Evolutionary conservation across 768 basidiomycete species (phyloP).

Genomic region (Multifurca ochricompacta): DNA sequence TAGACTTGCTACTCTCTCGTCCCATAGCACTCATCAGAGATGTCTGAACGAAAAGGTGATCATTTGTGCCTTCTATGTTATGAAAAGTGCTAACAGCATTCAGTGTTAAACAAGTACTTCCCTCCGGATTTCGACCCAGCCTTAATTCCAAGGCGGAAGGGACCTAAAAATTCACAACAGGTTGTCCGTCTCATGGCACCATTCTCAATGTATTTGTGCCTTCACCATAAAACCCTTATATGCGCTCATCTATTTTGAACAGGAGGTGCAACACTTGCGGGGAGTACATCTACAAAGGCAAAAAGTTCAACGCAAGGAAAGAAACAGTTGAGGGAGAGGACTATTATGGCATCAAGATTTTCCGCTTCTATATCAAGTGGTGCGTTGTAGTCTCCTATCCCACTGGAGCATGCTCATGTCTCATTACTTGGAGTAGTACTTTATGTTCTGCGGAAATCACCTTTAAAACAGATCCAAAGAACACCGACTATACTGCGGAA

Average conservation of each 20-base stretch:
- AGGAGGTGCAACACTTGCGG: slow-evolving; percentile 95
- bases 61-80: neutral
- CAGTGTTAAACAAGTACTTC: slow-evolving; percentile 92
- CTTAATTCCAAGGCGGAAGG: slow-evolving; percentile 85
- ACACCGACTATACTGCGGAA: slow-evolving; percentile 88
- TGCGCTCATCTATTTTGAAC: slow-evolving; percentile 6
- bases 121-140: slow-evolving; percentile 98
- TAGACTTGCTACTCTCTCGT: neutral
- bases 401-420: slow-evolving; percentile 19
- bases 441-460: slow-evolving; percentile 97
- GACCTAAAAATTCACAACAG: slow-evolving; percentile 92
- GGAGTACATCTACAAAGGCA: slow-evolving; percentile 98
- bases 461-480: slow-evolving; percentile 99
- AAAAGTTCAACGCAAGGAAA: slow-evolving; percentile 99
- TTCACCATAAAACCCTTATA: neutral
- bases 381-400: slow-evolving; percentile 34
- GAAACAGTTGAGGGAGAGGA: slow-evolving; percentile 97
- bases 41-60: slow-evolving; percentile 81
- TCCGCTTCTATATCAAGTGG: slow-evolving; percentile 92
- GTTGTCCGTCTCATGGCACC: slow-evolving; percentile 99
- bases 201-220: slow-evolving; percentile 76
- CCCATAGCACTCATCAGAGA: slow-evolving; percentile 29
- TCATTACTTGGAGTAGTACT: slow-evolving; percentile 45
- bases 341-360: slow-evolving; percentile 97
- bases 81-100: slow-evolving; percentile 6